phyloP scores from a whole-genome alignment of 805 yeast genomes.

The Yarrowia deformans region DNA sequence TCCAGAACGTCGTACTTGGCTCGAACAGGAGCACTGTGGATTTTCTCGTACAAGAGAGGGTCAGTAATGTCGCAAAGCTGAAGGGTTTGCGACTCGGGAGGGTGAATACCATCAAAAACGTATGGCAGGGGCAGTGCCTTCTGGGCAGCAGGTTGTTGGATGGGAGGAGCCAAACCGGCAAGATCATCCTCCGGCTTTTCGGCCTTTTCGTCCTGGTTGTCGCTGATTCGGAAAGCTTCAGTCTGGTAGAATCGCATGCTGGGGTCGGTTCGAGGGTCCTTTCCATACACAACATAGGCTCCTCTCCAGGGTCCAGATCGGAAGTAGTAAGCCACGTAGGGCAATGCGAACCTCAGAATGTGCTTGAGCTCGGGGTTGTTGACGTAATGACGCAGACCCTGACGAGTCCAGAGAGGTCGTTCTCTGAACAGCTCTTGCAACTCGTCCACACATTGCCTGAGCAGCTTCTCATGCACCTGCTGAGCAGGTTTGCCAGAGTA shows the following conservation, averaged over 20 bases:
- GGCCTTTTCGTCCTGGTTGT: conserved; percentile 45
- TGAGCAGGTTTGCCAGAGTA: conserved; percentile 26
- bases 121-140: conserved; percentile 51
- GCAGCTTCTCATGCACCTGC: conserved; percentile 54
- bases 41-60: conserved; percentile 59
- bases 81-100: conserved; percentile 74
- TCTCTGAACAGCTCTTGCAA: conserved; percentile 60
- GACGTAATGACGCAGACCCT: conserved; percentile 56
- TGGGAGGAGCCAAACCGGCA: conserved; percentile 42
- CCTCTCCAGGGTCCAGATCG: conserved; percentile 96
- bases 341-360: conserved; percentile 75
- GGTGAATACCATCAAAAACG: conserved; percentile 71
- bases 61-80: conserved; percentile 83
- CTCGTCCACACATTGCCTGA: conserved; percentile 50
- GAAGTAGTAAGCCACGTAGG: conserved; percentile 81
- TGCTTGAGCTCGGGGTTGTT: conserved; percentile 48
- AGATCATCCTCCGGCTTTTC: conserved; percentile 45
- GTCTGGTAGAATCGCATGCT: conserved; percentile 75
- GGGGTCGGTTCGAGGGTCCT: conserved; percentile 70
- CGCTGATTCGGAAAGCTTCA: conserved; percentile 73
- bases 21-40: conserved; percentile 54
- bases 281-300: conserved; percentile 77
- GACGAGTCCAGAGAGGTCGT: conserved; percentile 87
- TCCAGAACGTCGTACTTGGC: conserved; percentile 63
- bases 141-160: conserved; percentile 49